Conservation (phyloP, 164 flowering plant species). For the Vitis rotundifolia region DNA sequence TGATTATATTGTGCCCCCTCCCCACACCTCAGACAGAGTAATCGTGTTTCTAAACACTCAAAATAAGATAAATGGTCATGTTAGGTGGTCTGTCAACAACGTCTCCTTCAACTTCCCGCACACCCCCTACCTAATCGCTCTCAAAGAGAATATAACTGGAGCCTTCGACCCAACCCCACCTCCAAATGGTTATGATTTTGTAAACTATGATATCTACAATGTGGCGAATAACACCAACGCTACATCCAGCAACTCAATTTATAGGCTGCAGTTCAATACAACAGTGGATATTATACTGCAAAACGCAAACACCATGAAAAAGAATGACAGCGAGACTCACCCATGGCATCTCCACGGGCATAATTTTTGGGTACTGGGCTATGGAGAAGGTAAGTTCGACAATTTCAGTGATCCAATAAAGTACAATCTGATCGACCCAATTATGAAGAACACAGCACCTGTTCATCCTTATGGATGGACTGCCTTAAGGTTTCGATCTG, state of each 20-base stretch:
- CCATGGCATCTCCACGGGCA: constrained; percentile 98
- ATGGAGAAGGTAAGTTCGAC: constrained; percentile 67
- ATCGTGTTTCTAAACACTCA: constrained; percentile 79
- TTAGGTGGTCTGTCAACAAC: constrained; percentile 70
- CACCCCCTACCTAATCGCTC: constrained; percentile 72
- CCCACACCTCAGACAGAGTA: constrained; percentile 46
- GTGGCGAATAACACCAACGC: constrained; percentile 39
- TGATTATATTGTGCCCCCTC: constrained; percentile 52
- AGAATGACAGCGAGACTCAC: constrained; percentile 67
- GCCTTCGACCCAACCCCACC: constrained; percentile 51
- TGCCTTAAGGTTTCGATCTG: constrained; percentile 65
- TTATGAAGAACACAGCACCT: constrained; percentile 78
- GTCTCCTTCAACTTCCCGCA: constrained; percentile 66
- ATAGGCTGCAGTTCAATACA: constrained; percentile 51
- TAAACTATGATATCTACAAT: constrained; percentile 47
- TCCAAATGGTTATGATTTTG: constrained; percentile 48
- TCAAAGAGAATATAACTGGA: constrained; percentile 37
- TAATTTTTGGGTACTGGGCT: constrained; percentile 87
- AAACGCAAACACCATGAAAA: constrained; percentile 54
- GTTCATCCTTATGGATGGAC: constrained; percentile 77
- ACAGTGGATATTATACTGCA: constrained; percentile 71
- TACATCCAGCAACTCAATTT: constrained; percentile 42
- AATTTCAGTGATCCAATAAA: constrained; percentile 34
- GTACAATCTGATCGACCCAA: constrained; percentile 62
- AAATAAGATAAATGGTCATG: constrained; percentile 43